Base-by-base conservation (phyloP, 192 early-diverging fungal species). In the Entomortierella chlamydospora region DNA sequence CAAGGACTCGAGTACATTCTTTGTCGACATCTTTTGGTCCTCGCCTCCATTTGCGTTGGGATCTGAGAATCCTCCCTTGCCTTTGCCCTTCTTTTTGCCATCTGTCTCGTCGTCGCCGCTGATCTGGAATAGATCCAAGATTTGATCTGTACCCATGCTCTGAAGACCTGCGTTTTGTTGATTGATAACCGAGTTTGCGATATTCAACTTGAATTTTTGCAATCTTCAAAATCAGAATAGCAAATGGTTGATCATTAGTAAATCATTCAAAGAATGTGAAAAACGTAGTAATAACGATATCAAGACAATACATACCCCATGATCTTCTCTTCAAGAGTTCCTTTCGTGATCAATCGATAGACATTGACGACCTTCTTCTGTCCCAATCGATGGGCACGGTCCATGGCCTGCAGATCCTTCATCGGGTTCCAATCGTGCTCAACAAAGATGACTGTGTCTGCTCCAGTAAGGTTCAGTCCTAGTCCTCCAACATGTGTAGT, bases 361-460 rank as follows among this genome's bases (percentile, higher is more conserved):
- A 99, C 97, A 81, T 98, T 98, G 13, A 99, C 98, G 6, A 96
- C 95, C 33, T 93, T 88, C 68, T 97, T 98, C 81, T 99, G 98
- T 22, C 98, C 98, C 60, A 99, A 91, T 30, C 98, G 93, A 83
- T 99, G 98, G 0, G 97, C 98, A 43, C 98, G 91, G 83, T 99
- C 98, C 98, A 98, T 98, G 2, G 98, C 98, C 81, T 99, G 98
- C 62, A 98, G 81, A 84, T 99, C 98, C 83, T 96, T 98, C 87
- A 97, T 96, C 8, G 98, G 98, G 73, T 99, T 99, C 91, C 97
- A 99, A 70, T 99, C 98, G 73, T 98, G 98, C 77, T 99, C 98
- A 12, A 98, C 94, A 88, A 99, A 98, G 33, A 99, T 97, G 0
- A 99, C 98, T 3, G 96, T 98, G 65, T 99, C 98, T n/a, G 98